Percentiles rank a stretch among this genome's conserved stretches.
Conservation (phyloP, 2,329 filamentous ascomycete species). For the Xylariales sp. region DNA sequence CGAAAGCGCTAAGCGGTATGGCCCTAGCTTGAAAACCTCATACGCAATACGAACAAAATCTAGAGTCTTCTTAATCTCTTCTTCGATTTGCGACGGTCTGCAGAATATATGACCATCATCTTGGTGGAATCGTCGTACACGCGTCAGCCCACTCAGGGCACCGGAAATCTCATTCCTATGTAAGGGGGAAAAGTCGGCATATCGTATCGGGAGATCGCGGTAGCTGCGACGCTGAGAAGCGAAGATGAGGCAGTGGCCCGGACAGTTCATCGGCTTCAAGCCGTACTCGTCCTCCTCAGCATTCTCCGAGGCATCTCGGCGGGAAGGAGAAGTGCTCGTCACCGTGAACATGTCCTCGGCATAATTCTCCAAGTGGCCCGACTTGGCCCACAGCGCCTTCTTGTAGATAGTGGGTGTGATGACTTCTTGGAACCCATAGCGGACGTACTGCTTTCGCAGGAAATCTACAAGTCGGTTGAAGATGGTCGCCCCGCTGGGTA, state of each 20-base stretch:
- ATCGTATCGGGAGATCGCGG: slow-evolving; percentile 81
- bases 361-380: slow-evolving; percentile 86
- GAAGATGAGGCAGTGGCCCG: slow-evolving; percentile 88
- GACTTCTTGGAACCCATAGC: slow-evolving; percentile 84
- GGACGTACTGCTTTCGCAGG: slow-evolving; percentile 75
- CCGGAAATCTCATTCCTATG: slow-evolving; percentile 95
- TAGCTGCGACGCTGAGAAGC: slow-evolving; percentile 80
- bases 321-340: slow-evolving; percentile 44
- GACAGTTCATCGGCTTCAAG: slow-evolving; percentile 98
- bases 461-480: slow-evolving; percentile 83
- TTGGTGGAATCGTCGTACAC: slow-evolving; percentile 91
- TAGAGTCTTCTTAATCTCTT: slow-evolving; percentile 49
- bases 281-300: slow-evolving; percentile 40
- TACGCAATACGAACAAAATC: slow-evolving; percentile 43
- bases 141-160: slow-evolving; percentile 82
- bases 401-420: slow-evolving; percentile 91
- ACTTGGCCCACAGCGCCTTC: slow-evolving; percentile 78
- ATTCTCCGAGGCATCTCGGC: slow-evolving; percentile 23
- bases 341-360: slow-evolving; percentile 91
- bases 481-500: slow-evolving; percentile 75
- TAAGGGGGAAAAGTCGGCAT: slow-evolving; percentile 93
- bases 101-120: slow-evolving; percentile 98
- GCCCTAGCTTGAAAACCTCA: slow-evolving; percentile 62
- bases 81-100: slow-evolving; percentile 51
- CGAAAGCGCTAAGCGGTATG: slow-evolving; percentile 73